Conservation (phyloP, 169 alveolate species). For the Ichthyophthirius multifiliis region DNA sequence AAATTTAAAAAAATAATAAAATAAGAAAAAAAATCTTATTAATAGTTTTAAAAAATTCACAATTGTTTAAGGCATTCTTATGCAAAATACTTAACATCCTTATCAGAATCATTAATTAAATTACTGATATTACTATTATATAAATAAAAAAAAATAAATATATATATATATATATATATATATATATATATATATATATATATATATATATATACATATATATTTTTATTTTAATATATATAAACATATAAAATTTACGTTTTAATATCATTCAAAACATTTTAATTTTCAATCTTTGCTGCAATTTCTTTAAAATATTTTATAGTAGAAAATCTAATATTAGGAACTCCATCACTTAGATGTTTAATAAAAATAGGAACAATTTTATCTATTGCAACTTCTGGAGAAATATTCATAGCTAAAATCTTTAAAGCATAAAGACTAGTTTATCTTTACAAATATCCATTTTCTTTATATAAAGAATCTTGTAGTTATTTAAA, state of each 20-base stretch:
- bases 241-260: neutral
- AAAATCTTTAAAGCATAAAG: conserved; percentile 37
- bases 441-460: conserved; percentile 63
- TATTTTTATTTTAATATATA: neutral
- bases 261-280: conserved; percentile 27
- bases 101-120: conserved; percentile 59
- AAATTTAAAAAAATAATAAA: too few species aligned
- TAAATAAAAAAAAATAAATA: neutral
- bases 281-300: conserved; percentile 14
- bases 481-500: conserved; percentile 60
- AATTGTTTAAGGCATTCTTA: too few species aligned
- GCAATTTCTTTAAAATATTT: conserved; percentile 41
- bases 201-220: too few species aligned
- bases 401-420: conserved; percentile 4
- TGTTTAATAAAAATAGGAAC: conserved; percentile 62
- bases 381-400: conserved; percentile 28
- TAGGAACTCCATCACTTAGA: conserved; percentile 70
- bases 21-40: too few species aligned
- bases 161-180: neutral
- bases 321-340: conserved; percentile 60
- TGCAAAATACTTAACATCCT: conserved; percentile 73
- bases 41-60: too few species aligned
- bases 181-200: neutral
- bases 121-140: conserved; percentile 36
- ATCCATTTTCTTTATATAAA: conserved; percentile 47